Evolutionary conservation across 768 basidiomycete species (phyloP).

Genomic region (Kwoniella dendrophila): DNA sequence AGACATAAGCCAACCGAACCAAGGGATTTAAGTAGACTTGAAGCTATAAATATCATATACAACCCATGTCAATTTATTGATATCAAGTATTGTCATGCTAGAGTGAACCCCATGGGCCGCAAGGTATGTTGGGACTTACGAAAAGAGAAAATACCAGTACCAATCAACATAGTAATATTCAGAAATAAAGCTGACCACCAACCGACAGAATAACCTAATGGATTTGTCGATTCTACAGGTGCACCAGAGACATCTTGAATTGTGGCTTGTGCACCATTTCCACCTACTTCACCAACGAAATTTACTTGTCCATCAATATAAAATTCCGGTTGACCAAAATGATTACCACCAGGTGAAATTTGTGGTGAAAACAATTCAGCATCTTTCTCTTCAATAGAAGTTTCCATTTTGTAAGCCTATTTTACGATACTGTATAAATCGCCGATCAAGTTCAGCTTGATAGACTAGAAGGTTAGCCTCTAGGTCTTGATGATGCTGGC

Average conservation of each 20-base stretch:
- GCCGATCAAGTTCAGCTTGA: too few species aligned
- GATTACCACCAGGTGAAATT: not conserved
- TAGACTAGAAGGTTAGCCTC: too few species aligned
- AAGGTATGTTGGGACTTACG: too few species aligned
- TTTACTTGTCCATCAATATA: conserved; percentile 13
- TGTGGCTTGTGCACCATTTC: conserved; percentile 22
- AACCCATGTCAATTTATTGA: too few species aligned
- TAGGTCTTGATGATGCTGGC: too few species aligned
- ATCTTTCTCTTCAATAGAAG: conserved; percentile 1
- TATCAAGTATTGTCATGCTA: too few species aligned
- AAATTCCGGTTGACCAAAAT: conserved; percentile 6
- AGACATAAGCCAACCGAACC: conserved; percentile 36
- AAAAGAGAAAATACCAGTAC: conserved; percentile 40
- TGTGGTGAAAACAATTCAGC: not conserved
- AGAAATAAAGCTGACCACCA: conserved; percentile 29
- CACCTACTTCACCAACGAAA: conserved; percentile 24
- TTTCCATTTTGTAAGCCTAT: too few species aligned
- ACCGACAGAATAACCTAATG: conserved; percentile 32
- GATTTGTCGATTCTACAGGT: conserved; percentile 29
- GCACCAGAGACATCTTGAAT: conserved; percentile 36
- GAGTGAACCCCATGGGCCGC: too few species aligned
- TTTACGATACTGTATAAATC: too few species aligned
- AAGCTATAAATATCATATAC: conserved; percentile 3
- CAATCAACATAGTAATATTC: conserved; percentile 40
- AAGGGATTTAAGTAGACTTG: conserved; percentile 18